Evolutionary conservation across 495 filamentous ascomycete species (phyloP), one percentile per base, ranked within the genome.

Genomic region (Lichenothelia convexa): DNA sequence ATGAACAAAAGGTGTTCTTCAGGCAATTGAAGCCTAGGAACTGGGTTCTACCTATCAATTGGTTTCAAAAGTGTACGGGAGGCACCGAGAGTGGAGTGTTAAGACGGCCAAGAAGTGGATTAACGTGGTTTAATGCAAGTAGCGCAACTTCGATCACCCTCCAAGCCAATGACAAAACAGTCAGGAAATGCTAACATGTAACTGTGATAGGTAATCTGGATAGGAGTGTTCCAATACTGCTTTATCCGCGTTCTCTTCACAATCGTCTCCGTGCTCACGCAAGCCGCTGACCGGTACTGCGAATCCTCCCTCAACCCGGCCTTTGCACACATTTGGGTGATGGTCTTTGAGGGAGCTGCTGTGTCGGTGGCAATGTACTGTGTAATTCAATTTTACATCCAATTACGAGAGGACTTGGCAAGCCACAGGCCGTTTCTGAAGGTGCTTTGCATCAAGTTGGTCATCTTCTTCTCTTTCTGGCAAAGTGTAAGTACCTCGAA

Each of bases 391-490:
- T 93, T 91, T 55, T 94, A 92, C 49, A 45, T 78, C 31, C 81
- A 91, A 47, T 57, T 87, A 27, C 73, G 68, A 38, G 53, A 60
- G 6, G 69, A 80, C 36, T 63, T 93, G 17, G 64, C 65, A n/a
- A 61, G 73, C 21, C 67, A 92, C 43, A 59, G 57, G 13, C 80
- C 84, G 2, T 80, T 91, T 40, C 56, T 92, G 36, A 93, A 93
- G 49, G 69, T 93, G 6, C 43, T 83, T 3, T 79, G 82, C 39
- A 92, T 93, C 51, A 93, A 93, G 48, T 68, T 93, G 24, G 86
- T 93, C 44, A 89, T 93, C 53, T 93, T 93, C 64, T 65, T 93
- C 38, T 89, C 80, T 4, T 93, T 93, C 57, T 93, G 85, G 85
- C 86, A 93, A 50, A 70, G 68, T 29, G 66, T 69, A 51, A 50